A percentile compares a stretch with the other conserved stretches of the same genome.
Evolutionary conservation across 2,329 filamentous ascomycete genomes (phyloP).

Genomic region (Fusarium austroafricanum): DNA sequence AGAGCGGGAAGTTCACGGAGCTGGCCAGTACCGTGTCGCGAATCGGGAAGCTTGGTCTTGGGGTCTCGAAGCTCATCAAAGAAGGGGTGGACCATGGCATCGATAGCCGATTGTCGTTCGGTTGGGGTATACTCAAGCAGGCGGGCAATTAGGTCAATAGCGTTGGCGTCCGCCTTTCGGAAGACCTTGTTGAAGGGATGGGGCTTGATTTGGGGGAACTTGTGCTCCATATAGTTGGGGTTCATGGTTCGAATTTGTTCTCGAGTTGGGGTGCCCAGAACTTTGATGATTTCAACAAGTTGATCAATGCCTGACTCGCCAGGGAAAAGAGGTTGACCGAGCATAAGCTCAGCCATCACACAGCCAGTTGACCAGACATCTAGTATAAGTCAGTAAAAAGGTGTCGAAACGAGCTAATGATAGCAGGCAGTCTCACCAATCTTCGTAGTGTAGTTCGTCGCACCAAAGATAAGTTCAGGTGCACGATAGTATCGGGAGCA

Average conservation of each 20-base stretch:
- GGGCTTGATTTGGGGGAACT: conserved; percentile 99
- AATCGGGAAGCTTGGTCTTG: conserved; percentile 91
- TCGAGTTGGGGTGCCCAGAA: conserved; percentile 93
- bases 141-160: conserved; percentile 93
- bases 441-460: conserved; percentile 99
- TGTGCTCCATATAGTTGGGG: conserved; percentile 99
- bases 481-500: conserved; percentile 99
- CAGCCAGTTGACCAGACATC: conserved; percentile 99
- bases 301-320: conserved; percentile 99
- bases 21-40: conserved; percentile 84
- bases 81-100: conserved; percentile 98
- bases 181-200: conserved; percentile 99
- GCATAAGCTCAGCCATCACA: conserved; percentile 99
- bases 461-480: conserved; percentile 97
- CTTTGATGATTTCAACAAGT: conserved; percentile 99
- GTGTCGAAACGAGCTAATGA: neutral
- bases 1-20: conserved; percentile 85
- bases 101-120: conserved; percentile 90
- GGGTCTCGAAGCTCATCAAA: conserved; percentile 97
- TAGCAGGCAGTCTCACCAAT: conserved; percentile 76
- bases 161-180: conserved; percentile 91
- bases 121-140: conserved; percentile 98
- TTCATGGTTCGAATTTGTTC: conserved; percentile 99
- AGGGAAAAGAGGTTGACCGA: conserved; percentile 96
- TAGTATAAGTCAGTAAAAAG: conserved; percentile 64